These are phyloP conservation scores for Rubroshorea leprosula DNA, from an alignment of 345 rosid genomes.

Conservation along the genomic window DNA sequence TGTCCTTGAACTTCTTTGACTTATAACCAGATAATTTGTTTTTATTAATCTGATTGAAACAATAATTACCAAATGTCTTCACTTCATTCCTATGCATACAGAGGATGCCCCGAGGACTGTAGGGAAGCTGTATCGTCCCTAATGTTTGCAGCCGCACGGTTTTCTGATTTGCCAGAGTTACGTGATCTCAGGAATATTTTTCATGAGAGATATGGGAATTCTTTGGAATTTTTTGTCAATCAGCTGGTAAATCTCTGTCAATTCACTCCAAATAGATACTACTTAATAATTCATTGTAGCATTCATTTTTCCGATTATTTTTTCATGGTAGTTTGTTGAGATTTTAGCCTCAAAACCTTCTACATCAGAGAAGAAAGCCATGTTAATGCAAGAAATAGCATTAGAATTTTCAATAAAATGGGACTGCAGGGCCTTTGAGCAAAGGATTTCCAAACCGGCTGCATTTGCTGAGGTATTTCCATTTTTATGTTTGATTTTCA, in stretches of 20 bases:
- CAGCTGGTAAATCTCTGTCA: slow-evolving; percentile 49
- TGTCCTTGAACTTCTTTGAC: too few species aligned
- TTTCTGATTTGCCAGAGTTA: slow-evolving; percentile 85
- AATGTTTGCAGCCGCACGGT: slow-evolving; percentile 92
- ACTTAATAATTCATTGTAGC: slow-evolving; percentile 4
- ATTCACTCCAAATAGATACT: slow-evolving; percentile 3
- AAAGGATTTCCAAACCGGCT: slow-evolving; percentile 40
- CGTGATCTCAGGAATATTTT: slow-evolving; percentile 82
- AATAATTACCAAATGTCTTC: background rate
- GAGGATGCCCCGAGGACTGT: slow-evolving; percentile 84
- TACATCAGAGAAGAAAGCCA: slow-evolving; percentile 55
- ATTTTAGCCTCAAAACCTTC: slow-evolving; percentile 47
- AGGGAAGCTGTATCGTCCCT: slow-evolving; percentile 76
- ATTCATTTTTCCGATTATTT: slow-evolving; percentile 7
- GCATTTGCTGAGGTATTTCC: slow-evolving; percentile 42
- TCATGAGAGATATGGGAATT: slow-evolving; percentile 69
- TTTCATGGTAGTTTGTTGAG: slow-evolving; percentile 56
- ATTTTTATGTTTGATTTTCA: slow-evolving; percentile 11
- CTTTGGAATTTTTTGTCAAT: slow-evolving; percentile 58
- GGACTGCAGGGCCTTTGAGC: slow-evolving; percentile 65
- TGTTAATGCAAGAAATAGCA: slow-evolving; percentile 72
- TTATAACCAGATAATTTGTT: too few species aligned
- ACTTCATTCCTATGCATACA: slow-evolving; percentile 22
- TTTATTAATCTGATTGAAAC: background rate
- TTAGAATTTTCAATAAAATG: slow-evolving; percentile 69